These are phyloP conservation scores for Pythium scleroteichum DNA, from an alignment of 352 stramenopile genomes.

Conservation along the genomic window DNA sequence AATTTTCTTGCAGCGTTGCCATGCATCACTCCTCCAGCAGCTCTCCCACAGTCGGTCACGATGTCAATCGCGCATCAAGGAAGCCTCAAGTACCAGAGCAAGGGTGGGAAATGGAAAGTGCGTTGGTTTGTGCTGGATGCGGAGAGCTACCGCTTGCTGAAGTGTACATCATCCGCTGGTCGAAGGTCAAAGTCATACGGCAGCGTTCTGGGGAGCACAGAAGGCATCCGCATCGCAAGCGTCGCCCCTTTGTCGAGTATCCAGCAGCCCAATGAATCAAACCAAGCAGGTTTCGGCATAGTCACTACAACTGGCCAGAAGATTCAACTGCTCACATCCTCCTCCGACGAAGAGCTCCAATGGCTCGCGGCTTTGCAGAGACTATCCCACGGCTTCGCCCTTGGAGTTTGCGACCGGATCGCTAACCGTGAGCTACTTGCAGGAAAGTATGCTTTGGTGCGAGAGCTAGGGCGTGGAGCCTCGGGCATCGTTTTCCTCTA, in stretches of 20 bases:
- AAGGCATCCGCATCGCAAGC: slow-evolving; percentile 14
- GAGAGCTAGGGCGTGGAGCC: slow-evolving; percentile 68
- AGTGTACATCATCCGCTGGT: slow-evolving; percentile 39
- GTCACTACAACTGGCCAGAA: slow-evolving; percentile 31
- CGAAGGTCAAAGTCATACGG: slow-evolving; percentile 33
- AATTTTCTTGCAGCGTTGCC: not conserved
- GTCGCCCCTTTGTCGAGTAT: not conserved
- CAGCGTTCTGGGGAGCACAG: slow-evolving; percentile 34
- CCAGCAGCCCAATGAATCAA: not conserved
- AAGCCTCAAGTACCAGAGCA: slow-evolving; percentile 51
- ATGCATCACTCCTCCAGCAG: not conserved
- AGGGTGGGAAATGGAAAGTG: slow-evolving; percentile 53
- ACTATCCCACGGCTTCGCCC: slow-evolving; percentile 47
- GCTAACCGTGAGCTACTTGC: slow-evolving; percentile 58
- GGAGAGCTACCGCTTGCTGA: slow-evolving; percentile 41
- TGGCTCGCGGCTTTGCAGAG: slow-evolving; percentile 52
- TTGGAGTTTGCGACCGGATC: slow-evolving; percentile 47
- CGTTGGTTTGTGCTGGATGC: slow-evolving; percentile 70
- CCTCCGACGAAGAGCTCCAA: slow-evolving; percentile 35
- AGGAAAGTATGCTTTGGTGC: slow-evolving; percentile 67
- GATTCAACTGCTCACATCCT: slow-evolving; percentile 48
- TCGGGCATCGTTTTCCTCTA: slow-evolving; percentile 74
- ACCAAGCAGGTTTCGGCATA: slow-evolving; percentile 35
- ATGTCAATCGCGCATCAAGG: slow-evolving; percentile 43
- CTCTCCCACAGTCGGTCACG: not conserved